Evolutionary conservation across 2,329 filamentous ascomycete genomes (phyloP), one percentile per base, ranked within the genome.

Genomic region (Anisogramma anomala): DNA sequence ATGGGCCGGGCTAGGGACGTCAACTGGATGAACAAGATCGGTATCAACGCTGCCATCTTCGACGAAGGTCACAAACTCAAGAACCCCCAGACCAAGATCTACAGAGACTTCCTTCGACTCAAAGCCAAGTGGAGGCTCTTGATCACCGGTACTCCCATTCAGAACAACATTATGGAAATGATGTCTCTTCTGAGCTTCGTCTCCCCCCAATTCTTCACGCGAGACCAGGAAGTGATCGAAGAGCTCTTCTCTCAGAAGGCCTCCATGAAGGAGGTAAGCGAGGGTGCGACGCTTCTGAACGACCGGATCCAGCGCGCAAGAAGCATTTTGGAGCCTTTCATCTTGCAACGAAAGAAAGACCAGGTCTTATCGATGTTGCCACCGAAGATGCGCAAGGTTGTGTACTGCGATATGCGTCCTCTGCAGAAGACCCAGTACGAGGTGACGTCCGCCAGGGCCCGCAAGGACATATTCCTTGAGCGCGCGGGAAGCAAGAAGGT

Each of bases 1-100:
- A 64, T 77, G 28, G 68, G 64, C 40, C 67, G 66, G 1, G 55
- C 58, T 30, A 65, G 66, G 3, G 74, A 77, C 43, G 57, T 74
- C 11, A 58, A 63, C 31, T 69, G 68, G 28, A 63, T 78, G 51
- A 62, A 64, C 28, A 61, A 59, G 6, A 59, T 76, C 34, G 52
- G 61, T 7, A 65, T 73, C 5, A 69, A 73, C 43, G 65, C 68
- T 1, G 71, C 72, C 51, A 80, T 98, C 9, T 98, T 87, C 54
- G 91, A 98, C 55, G 91, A 98, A 62, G 91, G 89, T 0, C 91
- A 98, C 61, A 79, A 85, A 54, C 67, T 98, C 58, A 94, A 94
- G 64, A 96, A 94, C 56, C 79, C 81, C 2, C 78, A 79, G 34
- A 93, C 88, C 0, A 77, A 84, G 39, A 72, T 85, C 5, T 95